Evolutionary conservation across 2,329 filamentous ascomycete species (phyloP).

Genomic region (Drechslerella stenobrocha): DNA sequence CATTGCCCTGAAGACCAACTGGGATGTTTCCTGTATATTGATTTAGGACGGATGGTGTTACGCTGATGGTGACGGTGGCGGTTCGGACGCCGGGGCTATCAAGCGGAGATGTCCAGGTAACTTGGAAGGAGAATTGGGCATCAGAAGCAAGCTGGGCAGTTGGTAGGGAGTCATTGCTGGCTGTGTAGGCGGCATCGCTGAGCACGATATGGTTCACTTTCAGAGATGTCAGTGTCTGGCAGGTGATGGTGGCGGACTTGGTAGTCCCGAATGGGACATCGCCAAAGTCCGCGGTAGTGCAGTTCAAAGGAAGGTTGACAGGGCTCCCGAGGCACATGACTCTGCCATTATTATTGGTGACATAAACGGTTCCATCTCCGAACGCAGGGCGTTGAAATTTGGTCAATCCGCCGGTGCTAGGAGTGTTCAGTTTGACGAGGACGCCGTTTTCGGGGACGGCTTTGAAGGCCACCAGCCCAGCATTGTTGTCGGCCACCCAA

Average conservation of each 20-base stretch:
- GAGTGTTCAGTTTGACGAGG: conserved; percentile 54
- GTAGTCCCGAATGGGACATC: conserved; percentile 55
- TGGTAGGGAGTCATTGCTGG: conserved; percentile 56
- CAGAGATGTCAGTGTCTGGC: conserved; percentile 56
- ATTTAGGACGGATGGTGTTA: conserved; percentile 55
- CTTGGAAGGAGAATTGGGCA: conserved; percentile 56
- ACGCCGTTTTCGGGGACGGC: conserved; percentile 55
- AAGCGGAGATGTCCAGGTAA: conserved; percentile 48
- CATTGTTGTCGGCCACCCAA: conserved; percentile 57
- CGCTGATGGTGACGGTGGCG: conserved; percentile 55
- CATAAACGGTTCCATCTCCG: conserved; percentile 57
- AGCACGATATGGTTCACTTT: conserved; percentile 56
- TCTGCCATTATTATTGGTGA: conserved; percentile 52
- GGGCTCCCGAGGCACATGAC: conserved; percentile 57
- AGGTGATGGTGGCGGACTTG: conserved; percentile 54
- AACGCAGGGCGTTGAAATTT: conserved; percentile 58
- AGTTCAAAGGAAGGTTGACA: conserved; percentile 57
- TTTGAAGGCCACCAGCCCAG: conserved; percentile 56
- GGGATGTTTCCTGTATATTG: conserved; percentile 56
- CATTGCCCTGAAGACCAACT: conserved; percentile 56
- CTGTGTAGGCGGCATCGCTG: conserved; percentile 55
- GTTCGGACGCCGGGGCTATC: conserved; percentile 44
- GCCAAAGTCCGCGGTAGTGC: conserved; percentile 57
- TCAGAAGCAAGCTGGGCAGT: conserved; percentile 55
- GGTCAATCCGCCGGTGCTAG: conserved; percentile 56